Evolutionary conservation across 495 filamentous ascomycete genomes (phyloP).

Genomic region (Xylaria curta): DNA sequence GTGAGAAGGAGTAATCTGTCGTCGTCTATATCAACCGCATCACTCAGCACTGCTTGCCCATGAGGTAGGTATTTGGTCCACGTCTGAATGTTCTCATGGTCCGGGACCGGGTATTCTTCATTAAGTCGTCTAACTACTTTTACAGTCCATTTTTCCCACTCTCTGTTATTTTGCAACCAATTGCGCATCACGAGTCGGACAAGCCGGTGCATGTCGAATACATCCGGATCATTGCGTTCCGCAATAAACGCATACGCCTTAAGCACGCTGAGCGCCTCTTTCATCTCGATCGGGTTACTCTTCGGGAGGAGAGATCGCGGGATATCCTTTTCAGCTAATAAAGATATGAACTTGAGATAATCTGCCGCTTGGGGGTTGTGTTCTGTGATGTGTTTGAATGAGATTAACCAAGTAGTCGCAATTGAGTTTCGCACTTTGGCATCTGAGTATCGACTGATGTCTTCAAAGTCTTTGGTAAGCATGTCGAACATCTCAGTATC

Average conservation of each 20-base stretch:
- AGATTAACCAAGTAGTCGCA: conserved; percentile 45
- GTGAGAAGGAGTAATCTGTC: conserved; percentile 25
- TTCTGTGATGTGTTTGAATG: conserved; percentile 46
- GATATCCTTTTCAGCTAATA: conserved; percentile 50
- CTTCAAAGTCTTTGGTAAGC: conserved; percentile 34
- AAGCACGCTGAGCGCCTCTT: conserved; percentile 47
- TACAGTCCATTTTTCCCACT: conserved; percentile 38
- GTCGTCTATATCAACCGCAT: neutral
- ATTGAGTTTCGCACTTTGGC: conserved; percentile 36
- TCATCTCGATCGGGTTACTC: conserved; percentile 3
- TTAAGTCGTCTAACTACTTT: conserved; percentile 39
- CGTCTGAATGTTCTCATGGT: conserved; percentile 39
- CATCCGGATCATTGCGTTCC: conserved; percentile 29
- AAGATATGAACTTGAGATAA: conserved; percentile 48
- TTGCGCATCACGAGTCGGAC: conserved; percentile 52
- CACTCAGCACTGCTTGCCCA: conserved; percentile 37
- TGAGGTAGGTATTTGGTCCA: conserved; percentile 51
- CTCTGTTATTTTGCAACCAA: conserved; percentile 47
- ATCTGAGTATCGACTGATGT: conserved; percentile 35
- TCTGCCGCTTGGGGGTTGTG: conserved; percentile 44
- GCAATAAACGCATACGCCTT: conserved; percentile 52
- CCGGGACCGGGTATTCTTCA: conserved; percentile 40
- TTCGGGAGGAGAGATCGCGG: conserved; percentile 39
- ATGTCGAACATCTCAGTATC: conserved; percentile 33
- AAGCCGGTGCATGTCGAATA: conserved; percentile 52